phyloP scores from a whole-genome alignment of 2,329 filamentous ascomycete genomes.

The Xylaria hypoxylon region DNA sequence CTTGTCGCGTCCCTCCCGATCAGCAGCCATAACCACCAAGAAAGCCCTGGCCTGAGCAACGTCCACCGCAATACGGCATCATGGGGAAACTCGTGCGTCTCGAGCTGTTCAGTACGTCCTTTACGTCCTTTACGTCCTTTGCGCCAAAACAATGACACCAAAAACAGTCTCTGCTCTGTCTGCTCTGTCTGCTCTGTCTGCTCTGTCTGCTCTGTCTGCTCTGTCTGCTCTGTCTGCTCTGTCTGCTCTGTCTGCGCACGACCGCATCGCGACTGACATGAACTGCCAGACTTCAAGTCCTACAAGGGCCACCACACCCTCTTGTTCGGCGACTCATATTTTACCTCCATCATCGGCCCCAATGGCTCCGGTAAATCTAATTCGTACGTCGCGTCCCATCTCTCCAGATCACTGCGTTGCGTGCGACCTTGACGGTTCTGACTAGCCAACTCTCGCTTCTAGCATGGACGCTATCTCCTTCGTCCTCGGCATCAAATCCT shows the following conservation, averaged over 20 bases:
- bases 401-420: not conserved
- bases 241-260: slow-evolving; percentile 55
- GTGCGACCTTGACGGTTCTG: slow-evolving; percentile 43
- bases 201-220: too few relatives aligned
- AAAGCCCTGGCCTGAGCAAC: slow-evolving; percentile 29
- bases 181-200: too few relatives aligned
- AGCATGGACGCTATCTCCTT: slow-evolving; percentile 99
- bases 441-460: slow-evolving; percentile 31
- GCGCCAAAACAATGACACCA: slow-evolving; percentile 27
- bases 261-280: slow-evolving; percentile 29
- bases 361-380: slow-evolving; percentile 99
- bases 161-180: too few relatives aligned
- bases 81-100: slow-evolving; percentile 98
- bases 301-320: slow-evolving; percentile 97
- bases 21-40: slow-evolving; percentile 1
- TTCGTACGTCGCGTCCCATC: slow-evolving; percentile 70
- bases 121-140: too few relatives aligned
- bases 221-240: too few relatives aligned
- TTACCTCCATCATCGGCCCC: slow-evolving; percentile 98
- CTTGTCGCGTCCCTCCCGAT: slow-evolving; percentile 26
- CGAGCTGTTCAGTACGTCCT: slow-evolving; percentile 78
- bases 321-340: slow-evolving; percentile 96
- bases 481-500: slow-evolving; percentile 97
- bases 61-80: slow-evolving; percentile 51
- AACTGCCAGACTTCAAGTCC: slow-evolving; percentile 85